Percentiles rank a stretch among this genome's conserved stretches.
These are phyloP conservation scores for Ricinus communis DNA, from an alignment of 345 rosid genomes.

Conservation along the genomic window DNA sequence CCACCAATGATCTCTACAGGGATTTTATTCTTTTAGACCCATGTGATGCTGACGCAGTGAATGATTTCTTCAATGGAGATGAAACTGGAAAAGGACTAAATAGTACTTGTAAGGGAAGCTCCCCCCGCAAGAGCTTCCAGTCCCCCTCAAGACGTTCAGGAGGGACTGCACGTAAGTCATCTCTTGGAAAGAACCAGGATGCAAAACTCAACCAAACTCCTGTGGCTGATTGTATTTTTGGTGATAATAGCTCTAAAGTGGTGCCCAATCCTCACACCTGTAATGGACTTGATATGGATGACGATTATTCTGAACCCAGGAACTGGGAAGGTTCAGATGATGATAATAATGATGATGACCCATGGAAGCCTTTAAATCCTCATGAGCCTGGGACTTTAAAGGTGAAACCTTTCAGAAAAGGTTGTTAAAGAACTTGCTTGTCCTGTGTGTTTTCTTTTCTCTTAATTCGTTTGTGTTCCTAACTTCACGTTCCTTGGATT, in stretches of 20 bases:
- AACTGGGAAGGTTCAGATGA: constrained; percentile 56
- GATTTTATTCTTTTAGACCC: constrained; percentile 88
- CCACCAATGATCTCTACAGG: constrained; percentile 72
- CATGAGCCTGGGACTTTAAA: constrained; percentile 89
- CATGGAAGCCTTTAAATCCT: constrained; percentile 93
- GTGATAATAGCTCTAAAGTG: constrained; percentile 35
- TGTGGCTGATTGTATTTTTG: constrained; percentile 30
- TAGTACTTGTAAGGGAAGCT: constrained; percentile 42
- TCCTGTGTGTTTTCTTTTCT: constrained; percentile 16
- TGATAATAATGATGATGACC: constrained; percentile 55
- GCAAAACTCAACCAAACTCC: constrained; percentile 45
- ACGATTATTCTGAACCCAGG: constrained; percentile 48
- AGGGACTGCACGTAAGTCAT: constrained; percentile 59
- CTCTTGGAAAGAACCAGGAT: constrained; percentile 53
- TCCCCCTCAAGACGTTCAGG: constrained; percentile 63
- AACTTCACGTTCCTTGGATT: constrained; percentile 15
- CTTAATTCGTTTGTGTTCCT: constrained; percentile 15
- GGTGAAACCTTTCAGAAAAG: constrained; percentile 83
- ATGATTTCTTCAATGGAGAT: constrained; percentile 49
- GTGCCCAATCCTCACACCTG: constrained; percentile 32
- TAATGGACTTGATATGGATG: constrained; percentile 52
- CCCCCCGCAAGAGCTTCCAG: constrained; percentile 50
- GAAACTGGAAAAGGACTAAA: constrained; percentile 42
- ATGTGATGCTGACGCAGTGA: constrained; percentile 61
- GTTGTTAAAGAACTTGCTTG: constrained; percentile 32